Conservation (phyloP, 2,329 filamentous ascomycete genomes). For the Corniculantispora saksenae region DNA sequence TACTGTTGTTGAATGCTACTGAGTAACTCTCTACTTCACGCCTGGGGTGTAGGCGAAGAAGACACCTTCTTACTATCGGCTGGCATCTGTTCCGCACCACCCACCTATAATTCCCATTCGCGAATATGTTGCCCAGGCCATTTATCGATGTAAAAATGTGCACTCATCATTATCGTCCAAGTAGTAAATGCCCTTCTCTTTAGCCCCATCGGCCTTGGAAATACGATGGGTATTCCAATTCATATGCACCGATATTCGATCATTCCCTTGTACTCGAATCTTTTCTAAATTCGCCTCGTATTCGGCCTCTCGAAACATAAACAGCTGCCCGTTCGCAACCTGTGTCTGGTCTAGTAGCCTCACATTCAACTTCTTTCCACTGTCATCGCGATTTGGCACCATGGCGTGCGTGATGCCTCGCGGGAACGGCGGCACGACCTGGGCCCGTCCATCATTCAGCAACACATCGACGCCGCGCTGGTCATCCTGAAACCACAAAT, state of each 20-base stretch:
- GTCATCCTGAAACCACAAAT: slow-evolving; percentile 3
- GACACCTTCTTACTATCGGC: no score
- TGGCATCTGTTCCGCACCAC: no score
- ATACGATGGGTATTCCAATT: neutral
- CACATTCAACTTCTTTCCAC: neutral
- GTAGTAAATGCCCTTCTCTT: slow-evolving; percentile 1
- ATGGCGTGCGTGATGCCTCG: neutral
- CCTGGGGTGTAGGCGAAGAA: no score
- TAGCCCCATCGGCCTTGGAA: neutral
- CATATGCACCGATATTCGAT: neutral
- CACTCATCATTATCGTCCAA: neutral
- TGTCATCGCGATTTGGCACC: neutral
- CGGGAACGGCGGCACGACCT: neutral
- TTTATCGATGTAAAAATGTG: neutral
- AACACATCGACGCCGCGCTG: slow-evolving; percentile 1
- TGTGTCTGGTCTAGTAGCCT: slow-evolving; percentile 1
- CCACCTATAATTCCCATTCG: no score
- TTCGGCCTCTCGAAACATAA: neutral
- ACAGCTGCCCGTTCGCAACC: neutral
- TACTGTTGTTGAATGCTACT: no score
- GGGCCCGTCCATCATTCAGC: slow-evolving; percentile 1
- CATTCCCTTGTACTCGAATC: neutral
- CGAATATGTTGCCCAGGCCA: no score
- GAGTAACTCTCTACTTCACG: no score
- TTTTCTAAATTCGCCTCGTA: neutral